Base-by-base conservation (phyloP, 164 flowering plant species). In the Berberis vulgaris region DNA sequence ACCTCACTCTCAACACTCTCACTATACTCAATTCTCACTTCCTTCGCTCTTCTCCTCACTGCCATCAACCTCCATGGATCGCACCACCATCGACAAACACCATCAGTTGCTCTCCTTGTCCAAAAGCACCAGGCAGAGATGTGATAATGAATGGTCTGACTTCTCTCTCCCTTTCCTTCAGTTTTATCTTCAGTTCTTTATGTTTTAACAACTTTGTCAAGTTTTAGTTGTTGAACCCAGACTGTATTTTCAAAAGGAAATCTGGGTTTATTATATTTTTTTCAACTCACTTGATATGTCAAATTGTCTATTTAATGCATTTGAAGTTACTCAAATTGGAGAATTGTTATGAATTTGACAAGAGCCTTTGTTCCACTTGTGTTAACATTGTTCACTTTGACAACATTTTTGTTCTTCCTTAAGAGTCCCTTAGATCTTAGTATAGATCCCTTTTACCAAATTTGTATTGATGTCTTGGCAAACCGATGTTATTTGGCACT, bases 61-160 rank as follows among this genome's bases (percentile, higher is more conserved):
- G 39, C 4, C 43, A 10, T 47, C 46, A 53, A 53, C 49, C 40
- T 41, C 42, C 41, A 42, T 52, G 39, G 2, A 7, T 53, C n/a
- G 40, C 66, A 52, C 43, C 43, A 6, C 8, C 44, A 10, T 9
- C 4, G 9, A 11, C 41, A 47, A 46, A 52, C 41, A 63, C 58
- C 53, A 63, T 26, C 59, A 49, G 65, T 7, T 49, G 9, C 62
- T 59, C 41, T 50, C 56, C 41, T 41, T 59, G 63, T 66, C 90
- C 47, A 89, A 86, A 71, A 70, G 75, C 56, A 66, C 88, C 11
- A 73, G 82, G 54, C 89, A 84, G 57, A 77, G 83, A 1, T 74
- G 63, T 50, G 59, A 72, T 67, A 59, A 68, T 67, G 88, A 84
- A 77, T 87, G 93, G 96, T 89, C 61, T 65, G 81, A 4, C 9